Evolutionary conservation across 2,329 filamentous ascomycete species (phyloP).

Genomic region (Aspergillus quadrilineatus): DNA sequence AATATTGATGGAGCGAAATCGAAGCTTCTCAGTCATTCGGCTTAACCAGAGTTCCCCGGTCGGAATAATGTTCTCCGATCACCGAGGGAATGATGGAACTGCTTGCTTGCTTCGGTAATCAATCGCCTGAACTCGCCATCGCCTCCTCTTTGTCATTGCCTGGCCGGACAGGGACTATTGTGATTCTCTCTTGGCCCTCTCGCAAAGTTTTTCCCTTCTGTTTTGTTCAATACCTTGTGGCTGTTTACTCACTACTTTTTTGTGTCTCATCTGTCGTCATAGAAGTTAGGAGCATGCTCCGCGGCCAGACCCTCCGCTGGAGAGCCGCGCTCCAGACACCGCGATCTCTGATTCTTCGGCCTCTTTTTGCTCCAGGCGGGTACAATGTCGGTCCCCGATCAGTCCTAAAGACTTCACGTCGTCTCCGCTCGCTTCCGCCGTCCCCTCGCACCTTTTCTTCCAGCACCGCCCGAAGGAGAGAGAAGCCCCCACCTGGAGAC

Average conservation of each 20-base stretch:
- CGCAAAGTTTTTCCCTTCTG: neutral
- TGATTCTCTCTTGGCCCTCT: neutral
- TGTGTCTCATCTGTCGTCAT: constrained; percentile 10
- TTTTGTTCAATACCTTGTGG: constrained; percentile 16
- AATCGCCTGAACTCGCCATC: constrained; percentile 20
- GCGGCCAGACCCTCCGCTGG: constrained; percentile 65
- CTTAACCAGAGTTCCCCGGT: constrained; percentile 34
- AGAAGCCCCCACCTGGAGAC: constrained; percentile 52
- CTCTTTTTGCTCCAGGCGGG: constrained; percentile 32
- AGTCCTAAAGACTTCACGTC: constrained; percentile 25
- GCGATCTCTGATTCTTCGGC: constrained; percentile 38
- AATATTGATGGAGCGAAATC: constrained; percentile 25
- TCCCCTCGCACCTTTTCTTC: constrained; percentile 45
- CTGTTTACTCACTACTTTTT: neutral
- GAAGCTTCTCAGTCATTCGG: constrained; percentile 35
- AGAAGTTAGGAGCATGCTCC: constrained; percentile 55
- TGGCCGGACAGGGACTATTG: constrained; percentile 1
- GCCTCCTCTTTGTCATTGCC: constrained; percentile 20
- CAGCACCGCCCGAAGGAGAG: constrained; percentile 53
- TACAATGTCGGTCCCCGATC: constrained; percentile 32
- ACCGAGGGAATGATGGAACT: constrained; percentile 30
- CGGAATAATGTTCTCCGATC: constrained; percentile 32
- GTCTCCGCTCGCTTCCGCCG: constrained; percentile 27
- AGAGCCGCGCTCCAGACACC: constrained; percentile 58
- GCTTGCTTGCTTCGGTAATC: constrained; percentile 31